These are phyloP conservation scores for Phytophthora europaea DNA, from an alignment of 352 stramenopile species.

Conservation along the genomic window DNA sequence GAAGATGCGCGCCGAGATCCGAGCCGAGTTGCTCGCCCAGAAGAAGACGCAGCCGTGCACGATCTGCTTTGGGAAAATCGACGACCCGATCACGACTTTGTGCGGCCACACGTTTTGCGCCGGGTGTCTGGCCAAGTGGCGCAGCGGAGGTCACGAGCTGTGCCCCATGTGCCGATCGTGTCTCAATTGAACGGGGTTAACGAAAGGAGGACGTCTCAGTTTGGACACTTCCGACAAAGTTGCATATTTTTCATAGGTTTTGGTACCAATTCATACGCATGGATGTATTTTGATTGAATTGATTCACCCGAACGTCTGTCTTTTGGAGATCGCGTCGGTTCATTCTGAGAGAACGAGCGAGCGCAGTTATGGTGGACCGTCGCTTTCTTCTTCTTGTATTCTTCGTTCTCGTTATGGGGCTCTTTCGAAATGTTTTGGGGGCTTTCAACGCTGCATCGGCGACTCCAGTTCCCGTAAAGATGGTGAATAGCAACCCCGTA, in stretches of 20 bases:
- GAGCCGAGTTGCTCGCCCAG: constrained; percentile 21
- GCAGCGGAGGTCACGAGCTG: constrained; percentile 5
- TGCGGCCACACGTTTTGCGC: constrained; percentile 26
- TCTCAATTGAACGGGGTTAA: constrained; percentile 8
- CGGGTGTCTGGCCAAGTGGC: constrained; percentile 16
- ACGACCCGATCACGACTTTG: constrained; percentile 13
- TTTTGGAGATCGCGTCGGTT: constrained; percentile 30
- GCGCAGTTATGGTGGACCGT: constrained; percentile 2
- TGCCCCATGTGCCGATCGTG: constrained; percentile 25
- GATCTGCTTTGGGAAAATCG: constrained; percentile 21
- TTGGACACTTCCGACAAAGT: background rate
- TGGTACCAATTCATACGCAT: background rate
- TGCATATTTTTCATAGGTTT: background rate
- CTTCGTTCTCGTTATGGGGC: background rate
- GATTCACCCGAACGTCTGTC: background rate
- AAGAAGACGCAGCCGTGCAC: constrained; percentile 17
- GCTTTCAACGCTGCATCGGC: background rate
- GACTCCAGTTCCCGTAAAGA: constrained; percentile 24
- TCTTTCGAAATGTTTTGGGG: background rate
- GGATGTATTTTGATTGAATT: background rate
- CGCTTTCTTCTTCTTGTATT: background rate
- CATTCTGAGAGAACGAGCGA: background rate
- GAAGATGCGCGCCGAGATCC: constrained; percentile 26
- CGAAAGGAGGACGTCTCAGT: too few relatives aligned
- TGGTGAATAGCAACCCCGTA: constrained; percentile 36